These are phyloP conservation scores for Carex arenaria DNA, from an alignment of 202 grass and related monocot species.

Conservation along the genomic window DNA sequence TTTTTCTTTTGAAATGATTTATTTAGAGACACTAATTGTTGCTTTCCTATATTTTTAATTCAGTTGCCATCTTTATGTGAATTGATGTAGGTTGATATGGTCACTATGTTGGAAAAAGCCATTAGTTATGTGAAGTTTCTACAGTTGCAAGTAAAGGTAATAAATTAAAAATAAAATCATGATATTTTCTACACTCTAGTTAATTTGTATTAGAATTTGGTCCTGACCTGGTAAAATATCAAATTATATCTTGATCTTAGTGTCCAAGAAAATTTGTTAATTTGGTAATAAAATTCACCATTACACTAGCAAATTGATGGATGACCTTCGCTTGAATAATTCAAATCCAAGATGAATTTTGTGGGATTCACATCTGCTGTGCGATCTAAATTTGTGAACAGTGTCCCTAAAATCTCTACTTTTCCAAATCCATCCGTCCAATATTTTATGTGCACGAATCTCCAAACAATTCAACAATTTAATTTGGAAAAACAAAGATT, in stretches of 20 bases:
- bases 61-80: background rate
- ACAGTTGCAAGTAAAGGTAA: conserved; percentile 92
- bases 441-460: too few relatives aligned
- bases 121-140: conserved; percentile 96
- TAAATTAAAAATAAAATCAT: background rate
- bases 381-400: too few relatives aligned
- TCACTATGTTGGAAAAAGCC: conserved; percentile 97
- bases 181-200: background rate
- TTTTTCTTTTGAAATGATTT: background rate
- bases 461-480: too few relatives aligned
- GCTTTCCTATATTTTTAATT: background rate
- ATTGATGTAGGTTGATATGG: conserved; percentile 72
- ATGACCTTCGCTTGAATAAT: background rate
- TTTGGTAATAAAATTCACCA: too few relatives aligned
- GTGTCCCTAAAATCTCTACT: too few relatives aligned
- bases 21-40: background rate
- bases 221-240: too few relatives aligned
- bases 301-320: background rate
- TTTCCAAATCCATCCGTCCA: too few relatives aligned
- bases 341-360: background rate
- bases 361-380: background rate
- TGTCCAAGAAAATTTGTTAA: too few relatives aligned
- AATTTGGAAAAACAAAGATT: too few relatives aligned
- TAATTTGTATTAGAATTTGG: conserved; percentile 8
- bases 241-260: too few relatives aligned